phyloP scores from a whole-genome alignment of 257 asterid species.

The Solanum infundibuliforme region DNA sequence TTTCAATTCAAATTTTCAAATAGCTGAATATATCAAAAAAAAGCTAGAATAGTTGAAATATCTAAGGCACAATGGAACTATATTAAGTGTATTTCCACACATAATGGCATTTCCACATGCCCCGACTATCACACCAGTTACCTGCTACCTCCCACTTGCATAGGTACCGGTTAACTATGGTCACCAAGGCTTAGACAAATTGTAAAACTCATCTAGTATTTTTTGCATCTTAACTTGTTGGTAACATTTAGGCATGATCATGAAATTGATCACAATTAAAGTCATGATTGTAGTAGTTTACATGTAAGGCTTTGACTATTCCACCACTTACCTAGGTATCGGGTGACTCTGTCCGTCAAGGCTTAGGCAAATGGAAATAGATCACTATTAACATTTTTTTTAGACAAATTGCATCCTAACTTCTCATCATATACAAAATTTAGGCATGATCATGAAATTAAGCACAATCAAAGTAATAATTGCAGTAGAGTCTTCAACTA shows the following conservation, averaged over 20 bases:
- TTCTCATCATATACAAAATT: neutral
- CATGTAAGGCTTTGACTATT: neutral
- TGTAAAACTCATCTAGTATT: neutral
- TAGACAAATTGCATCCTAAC: neutral
- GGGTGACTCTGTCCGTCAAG: neutral
- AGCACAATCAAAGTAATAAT: neutral
- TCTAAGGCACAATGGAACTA: neutral
- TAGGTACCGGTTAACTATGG: neutral
- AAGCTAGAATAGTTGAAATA: neutral
- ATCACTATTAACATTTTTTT: neutral
- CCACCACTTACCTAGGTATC: neutral
- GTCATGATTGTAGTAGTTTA: neutral
- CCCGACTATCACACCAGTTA: neutral
- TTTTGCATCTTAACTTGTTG: neutral
- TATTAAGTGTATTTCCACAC: neutral
- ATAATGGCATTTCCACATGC: neutral
- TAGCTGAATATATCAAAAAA: neutral
- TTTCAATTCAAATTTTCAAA: neutral
- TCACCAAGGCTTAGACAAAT: neutral
- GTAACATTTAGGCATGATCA: neutral
- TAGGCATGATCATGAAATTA: neutral
- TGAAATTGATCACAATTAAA: neutral
- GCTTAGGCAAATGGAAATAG: neutral
- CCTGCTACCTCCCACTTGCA: neutral
- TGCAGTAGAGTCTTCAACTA: neutral